phyloP scores from a whole-genome alignment of 176 grass and related monocot genomes.

The Rhipidocladum racemiflorum region DNA sequence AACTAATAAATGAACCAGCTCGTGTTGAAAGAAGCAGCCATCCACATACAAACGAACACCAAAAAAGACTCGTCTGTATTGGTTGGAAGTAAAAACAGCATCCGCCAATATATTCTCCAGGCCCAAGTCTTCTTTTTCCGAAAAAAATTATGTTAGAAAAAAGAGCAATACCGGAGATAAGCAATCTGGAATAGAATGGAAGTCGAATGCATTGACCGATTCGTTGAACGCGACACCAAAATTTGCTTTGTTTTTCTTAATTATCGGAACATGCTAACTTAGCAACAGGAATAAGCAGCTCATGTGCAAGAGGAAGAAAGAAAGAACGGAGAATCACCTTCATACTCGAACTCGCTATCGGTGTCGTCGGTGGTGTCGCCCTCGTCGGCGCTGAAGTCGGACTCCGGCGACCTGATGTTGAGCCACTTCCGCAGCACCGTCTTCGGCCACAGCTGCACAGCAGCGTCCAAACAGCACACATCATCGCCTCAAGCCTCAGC shows the following conservation, averaged over 20 bases:
- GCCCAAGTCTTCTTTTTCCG: background rate
- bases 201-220: background rate
- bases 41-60: background rate
- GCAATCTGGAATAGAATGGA: background rate
- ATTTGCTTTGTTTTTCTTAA: background rate
- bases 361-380: conserved; percentile 72
- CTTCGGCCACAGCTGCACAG: conserved; percentile 83
- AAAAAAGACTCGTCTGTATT: background rate
- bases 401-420: conserved; percentile 80
- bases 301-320: background rate
- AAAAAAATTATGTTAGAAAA: background rate
- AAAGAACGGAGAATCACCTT: conserved; percentile 43
- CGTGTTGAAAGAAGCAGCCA: background rate
- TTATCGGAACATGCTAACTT: background rate
- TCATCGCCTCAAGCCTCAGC: background rate
- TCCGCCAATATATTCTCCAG: background rate
- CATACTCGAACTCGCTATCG: conserved; percentile 68
- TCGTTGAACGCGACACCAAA: background rate
- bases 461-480: conserved; percentile 21
- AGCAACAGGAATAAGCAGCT: background rate
- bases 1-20: background rate
- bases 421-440: conserved; percentile 89
- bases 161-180: background rate
- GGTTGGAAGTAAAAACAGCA: background rate
- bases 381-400: conserved; percentile 94